Conservation (phyloP, 139 green algal species). For the Penium margaritaceum region DNA sequence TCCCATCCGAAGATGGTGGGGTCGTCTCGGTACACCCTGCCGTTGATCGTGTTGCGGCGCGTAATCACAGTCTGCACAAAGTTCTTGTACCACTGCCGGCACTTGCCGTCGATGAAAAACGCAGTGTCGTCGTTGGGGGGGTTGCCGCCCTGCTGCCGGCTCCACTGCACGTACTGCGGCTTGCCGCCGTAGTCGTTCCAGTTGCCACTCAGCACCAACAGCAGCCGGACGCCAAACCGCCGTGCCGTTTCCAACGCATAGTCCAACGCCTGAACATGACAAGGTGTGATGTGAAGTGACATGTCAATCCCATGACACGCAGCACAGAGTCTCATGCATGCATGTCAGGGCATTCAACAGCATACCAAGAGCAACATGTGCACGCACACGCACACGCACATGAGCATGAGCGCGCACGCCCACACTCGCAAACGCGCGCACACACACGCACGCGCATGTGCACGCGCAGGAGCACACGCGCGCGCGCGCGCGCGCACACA, state of each 20-base stretch:
- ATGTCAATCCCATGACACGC: too few relatives aligned
- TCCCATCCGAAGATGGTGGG: conserved; percentile 67
- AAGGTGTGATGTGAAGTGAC: too few relatives aligned
- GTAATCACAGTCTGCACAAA: conserved; percentile 1
- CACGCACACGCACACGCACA: too few relatives aligned
- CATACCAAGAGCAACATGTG: too few relatives aligned
- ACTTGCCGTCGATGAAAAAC: not conserved
- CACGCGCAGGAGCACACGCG: too few relatives aligned
- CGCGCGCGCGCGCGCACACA: too few relatives aligned
- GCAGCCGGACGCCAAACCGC: conserved; percentile 22
- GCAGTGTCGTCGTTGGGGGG: not conserved
- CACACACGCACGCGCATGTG: too few relatives aligned
- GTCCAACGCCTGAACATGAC: conserved; percentile 22
- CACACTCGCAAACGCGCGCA: too few relatives aligned
- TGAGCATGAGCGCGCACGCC: too few relatives aligned
- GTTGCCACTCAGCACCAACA: conserved; percentile 40
- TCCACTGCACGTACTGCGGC: conserved; percentile 43
- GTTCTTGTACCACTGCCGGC: not conserved
- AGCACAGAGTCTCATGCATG: too few relatives aligned
- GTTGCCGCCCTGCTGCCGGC: not conserved
- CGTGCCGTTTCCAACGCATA: conserved; percentile 13
- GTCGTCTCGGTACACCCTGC: conserved; percentile 57
- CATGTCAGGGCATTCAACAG: too few relatives aligned
- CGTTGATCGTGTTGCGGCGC: conserved; percentile 50
- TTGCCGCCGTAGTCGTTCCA: conserved; percentile 42